These are phyloP conservation scores for Kwoniella mangroviensis DNA, from an alignment of 768 basidiomycete genomes.

Conservation along the genomic window DNA sequence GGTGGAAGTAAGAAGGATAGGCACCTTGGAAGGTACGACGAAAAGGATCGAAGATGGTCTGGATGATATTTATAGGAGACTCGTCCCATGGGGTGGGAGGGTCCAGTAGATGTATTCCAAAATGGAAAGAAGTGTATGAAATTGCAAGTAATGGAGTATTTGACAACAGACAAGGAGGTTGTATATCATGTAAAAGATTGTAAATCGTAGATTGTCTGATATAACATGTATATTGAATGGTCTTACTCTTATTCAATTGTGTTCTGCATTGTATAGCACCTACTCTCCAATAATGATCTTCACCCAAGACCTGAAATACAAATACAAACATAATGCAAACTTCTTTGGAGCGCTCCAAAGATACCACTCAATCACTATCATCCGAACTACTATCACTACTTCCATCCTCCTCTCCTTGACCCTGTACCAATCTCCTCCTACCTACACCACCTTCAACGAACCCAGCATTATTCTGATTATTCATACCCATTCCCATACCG, in stretches of 20 bases:
- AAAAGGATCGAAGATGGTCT: conserved; percentile 39
- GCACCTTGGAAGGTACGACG: conserved; percentile 31
- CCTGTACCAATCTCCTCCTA: conserved; percentile 34
- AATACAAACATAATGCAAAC: conserved; percentile 3
- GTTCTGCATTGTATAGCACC: no score
- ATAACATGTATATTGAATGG: no score
- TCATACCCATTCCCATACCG: not conserved
- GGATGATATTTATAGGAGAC: conserved; percentile 38
- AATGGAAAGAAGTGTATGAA: no score
- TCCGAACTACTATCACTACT: conserved; percentile 36
- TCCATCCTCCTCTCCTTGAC: conserved; percentile 17
- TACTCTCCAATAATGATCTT: not conserved
- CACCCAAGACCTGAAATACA: not conserved
- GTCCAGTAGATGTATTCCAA: conserved; percentile 20
- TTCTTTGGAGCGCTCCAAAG: not conserved
- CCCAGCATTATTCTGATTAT: conserved; percentile 4
- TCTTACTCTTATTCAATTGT: no score
- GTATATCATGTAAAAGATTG: no score
- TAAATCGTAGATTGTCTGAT: no score
- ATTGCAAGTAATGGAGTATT: no score
- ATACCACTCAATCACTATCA: conserved; percentile 33
- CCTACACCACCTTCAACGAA: conserved; percentile 45
- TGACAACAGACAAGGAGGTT: no score
- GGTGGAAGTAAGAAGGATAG: conserved; percentile 39
- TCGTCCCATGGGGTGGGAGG: conserved; percentile 41